Percentiles rank a stretch among this genome's conserved stretches.
phyloP scores from a whole-genome alignment of 257 asterid genomes.

The Parsonsia alboflavescens region DNA sequence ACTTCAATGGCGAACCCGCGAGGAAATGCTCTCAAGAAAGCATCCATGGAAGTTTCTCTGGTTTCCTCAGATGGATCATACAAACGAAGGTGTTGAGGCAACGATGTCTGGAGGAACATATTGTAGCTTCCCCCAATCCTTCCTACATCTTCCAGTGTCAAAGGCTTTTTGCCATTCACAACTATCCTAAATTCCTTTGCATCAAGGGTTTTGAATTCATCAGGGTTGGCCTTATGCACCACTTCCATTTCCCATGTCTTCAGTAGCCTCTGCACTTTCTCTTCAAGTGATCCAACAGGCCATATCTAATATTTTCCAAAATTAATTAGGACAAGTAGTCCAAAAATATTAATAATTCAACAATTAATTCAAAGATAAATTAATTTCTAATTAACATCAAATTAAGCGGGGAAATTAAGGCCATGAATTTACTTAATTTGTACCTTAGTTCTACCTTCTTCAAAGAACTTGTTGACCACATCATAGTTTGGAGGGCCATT shows the following conservation, averaged over 20 bases:
- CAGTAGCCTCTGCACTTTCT: conserved; percentile 49
- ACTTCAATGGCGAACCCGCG: conserved; percentile 68
- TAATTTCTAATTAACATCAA: too few species aligned
- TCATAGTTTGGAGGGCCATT: conserved; percentile 69
- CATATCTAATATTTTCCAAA: conserved; percentile 31
- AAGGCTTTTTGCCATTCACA: conserved; percentile 35
- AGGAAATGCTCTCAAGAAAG: conserved; percentile 48
- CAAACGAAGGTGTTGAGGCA: conserved; percentile 45
- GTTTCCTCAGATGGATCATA: conserved; percentile 61
- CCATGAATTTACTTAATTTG: neutral
- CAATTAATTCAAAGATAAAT: too few species aligned
- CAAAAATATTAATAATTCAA: too few species aligned
- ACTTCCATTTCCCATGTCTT: conserved; percentile 71
- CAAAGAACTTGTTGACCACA: conserved; percentile 61
- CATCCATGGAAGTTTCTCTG: conserved; percentile 42
- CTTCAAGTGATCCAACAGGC: conserved; percentile 50
- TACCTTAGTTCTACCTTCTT: conserved; percentile 69
- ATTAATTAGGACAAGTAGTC: too few species aligned
- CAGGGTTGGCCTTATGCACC: conserved; percentile 48
- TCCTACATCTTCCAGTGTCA: conserved; percentile 32
- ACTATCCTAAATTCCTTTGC: conserved; percentile 28
- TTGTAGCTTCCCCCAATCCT: conserved; percentile 61
- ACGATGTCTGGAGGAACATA: conserved; percentile 55
- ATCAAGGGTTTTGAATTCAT: conserved; percentile 38
- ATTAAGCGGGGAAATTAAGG: too few species aligned